Evolutionary conservation across 345 rosid genomes (phyloP), one percentile per base, ranked within the genome.

Genomic region (Sisymbrium irio): DNA sequence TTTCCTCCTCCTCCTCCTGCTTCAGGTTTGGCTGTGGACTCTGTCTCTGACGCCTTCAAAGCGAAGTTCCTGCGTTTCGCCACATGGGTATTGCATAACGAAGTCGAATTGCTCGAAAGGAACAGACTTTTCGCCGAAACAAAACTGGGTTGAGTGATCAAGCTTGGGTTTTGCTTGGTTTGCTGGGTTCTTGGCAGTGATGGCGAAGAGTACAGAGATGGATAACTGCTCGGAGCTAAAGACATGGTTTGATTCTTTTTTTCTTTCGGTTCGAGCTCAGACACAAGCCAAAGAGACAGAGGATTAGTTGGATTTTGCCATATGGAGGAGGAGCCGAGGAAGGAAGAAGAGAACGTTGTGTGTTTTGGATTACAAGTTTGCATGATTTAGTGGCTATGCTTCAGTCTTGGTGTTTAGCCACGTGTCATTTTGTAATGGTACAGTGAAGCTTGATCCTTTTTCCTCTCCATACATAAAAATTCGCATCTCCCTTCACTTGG

Each of bases 11-110:
- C 79, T 54, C 49, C 89, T 70, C 40, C 87, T 61, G 55, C 65
- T n/a, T 77, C 80, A 10, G 84, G 35, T 17, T 85, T 77, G 0
- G 87, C 73, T 5, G 68, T 32, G 5, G 97, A 57, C 69, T 85
- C 90, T 0, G 84, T 75, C 53, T 87, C 93, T 1, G 97, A 88
- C 7, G 97, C 94, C 62, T 79, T 89, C 55, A 68, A 75, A 22
- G 80, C 73, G 49, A 72, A 77, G 73, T 27, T 61, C 32, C 74
- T 41, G 0, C 78, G 80, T 69, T 87, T 90, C 0, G 35, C 72
- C 73, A 73, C 68, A 73, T 78, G 87, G 83, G 80, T 75, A 55
- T 72, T 78, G 75, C 65, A 47, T 33, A 77, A 78, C 68, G 71
- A n/a, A 5, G 32, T 6, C 45, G 83, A 78, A 60, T 42, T 58